phyloP scores from a whole-genome alignment of 176 grass and related monocot species.

The Tillandsia leiboldiana region DNA sequence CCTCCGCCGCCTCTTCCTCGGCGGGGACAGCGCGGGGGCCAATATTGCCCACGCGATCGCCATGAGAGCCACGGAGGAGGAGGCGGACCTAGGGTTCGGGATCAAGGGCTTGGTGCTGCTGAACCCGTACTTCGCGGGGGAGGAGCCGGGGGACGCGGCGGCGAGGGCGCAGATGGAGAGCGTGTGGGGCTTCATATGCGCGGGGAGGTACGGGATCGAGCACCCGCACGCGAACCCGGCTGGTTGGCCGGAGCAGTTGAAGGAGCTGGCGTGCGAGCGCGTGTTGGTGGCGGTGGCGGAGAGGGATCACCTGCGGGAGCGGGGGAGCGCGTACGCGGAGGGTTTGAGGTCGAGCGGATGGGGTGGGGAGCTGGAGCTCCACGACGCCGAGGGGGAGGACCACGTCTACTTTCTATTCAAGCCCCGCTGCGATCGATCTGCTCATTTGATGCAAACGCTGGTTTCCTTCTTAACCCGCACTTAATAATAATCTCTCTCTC shows the following conservation, averaged over 20 bases:
- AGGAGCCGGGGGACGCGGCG: conserved; percentile 17
- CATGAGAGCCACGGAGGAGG: background rate
- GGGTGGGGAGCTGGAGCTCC: conserved; percentile 26
- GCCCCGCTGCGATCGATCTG: conserved; percentile 20
- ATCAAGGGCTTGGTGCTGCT: conserved; percentile 30
- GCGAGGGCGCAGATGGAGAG: conserved; percentile 20
- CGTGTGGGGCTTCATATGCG: conserved; percentile 31
- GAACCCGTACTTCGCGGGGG: conserved; percentile 49
- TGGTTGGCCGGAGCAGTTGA: conserved; percentile 13
- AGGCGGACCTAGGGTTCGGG: background rate
- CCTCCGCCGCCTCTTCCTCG: conserved; percentile 1
- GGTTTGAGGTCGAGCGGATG: conserved; percentile 32
- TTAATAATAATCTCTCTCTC: too few relatives aligned
- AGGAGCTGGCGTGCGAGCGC: conserved; percentile 13
- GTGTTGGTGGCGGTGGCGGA: conserved; percentile 30
- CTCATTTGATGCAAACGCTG: conserved; percentile 21
- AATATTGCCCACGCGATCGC: background rate
- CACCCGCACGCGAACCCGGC: conserved; percentile 29
- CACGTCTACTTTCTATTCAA: conserved; percentile 38
- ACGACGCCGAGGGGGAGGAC: conserved; percentile 32
- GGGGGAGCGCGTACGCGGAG: conserved; percentile 28
- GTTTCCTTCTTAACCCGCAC: conserved; percentile 18
- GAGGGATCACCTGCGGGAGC: conserved; percentile 24
- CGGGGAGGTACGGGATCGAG: conserved; percentile 26
- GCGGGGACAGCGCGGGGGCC: background rate